These are phyloP conservation scores for Neophaeococcomyces mojaviensis DNA, from an alignment of 2,329 filamentous ascomycete species.

Conservation along the genomic window DNA sequence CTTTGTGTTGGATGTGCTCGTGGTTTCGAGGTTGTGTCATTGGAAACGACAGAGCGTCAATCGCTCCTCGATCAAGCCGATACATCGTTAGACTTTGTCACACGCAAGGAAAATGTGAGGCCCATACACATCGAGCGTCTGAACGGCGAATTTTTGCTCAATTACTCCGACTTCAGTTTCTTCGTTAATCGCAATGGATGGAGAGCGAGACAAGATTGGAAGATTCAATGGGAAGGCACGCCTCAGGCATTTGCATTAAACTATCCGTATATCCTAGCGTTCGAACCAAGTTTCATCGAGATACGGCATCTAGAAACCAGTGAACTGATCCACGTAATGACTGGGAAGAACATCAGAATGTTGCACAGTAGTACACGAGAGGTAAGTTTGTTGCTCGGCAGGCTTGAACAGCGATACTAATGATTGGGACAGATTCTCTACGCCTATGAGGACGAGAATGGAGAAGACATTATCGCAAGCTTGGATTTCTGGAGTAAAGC, in stretches of 20 bases:
- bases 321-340: conserved; percentile 85
- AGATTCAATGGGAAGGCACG: conserved; percentile 92
- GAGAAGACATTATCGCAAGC: conserved; percentile 87
- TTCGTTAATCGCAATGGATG: conserved; percentile 98
- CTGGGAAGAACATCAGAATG: conserved; percentile 94
- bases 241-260: conserved; percentile 89
- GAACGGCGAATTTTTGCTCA: conserved; percentile 93
- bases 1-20: conserved; percentile 91
- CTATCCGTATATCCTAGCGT: conserved; percentile 93
- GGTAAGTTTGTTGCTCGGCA: conserved; percentile 50
- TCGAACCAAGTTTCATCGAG: conserved; percentile 96
- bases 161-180: conserved; percentile 98
- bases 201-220: conserved; percentile 92
- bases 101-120: conserved; percentile 83
- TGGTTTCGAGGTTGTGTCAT: conserved; percentile 92
- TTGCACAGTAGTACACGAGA: conserved; percentile 94
- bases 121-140: conserved; percentile 96
- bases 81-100: conserved; percentile 94
- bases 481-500: conserved; percentile 79
- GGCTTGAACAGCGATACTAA: not conserved
- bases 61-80: conserved; percentile 94
- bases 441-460: conserved; percentile 91
- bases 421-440: conserved; percentile 69
- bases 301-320: conserved; percentile 91
- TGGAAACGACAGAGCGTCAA: conserved; percentile 97